Percentiles rank a stretch among this genome's conserved stretches.
Conservation (phyloP, 2,329 filamentous ascomycete genomes). For the Beauveria bassiana region DNA sequence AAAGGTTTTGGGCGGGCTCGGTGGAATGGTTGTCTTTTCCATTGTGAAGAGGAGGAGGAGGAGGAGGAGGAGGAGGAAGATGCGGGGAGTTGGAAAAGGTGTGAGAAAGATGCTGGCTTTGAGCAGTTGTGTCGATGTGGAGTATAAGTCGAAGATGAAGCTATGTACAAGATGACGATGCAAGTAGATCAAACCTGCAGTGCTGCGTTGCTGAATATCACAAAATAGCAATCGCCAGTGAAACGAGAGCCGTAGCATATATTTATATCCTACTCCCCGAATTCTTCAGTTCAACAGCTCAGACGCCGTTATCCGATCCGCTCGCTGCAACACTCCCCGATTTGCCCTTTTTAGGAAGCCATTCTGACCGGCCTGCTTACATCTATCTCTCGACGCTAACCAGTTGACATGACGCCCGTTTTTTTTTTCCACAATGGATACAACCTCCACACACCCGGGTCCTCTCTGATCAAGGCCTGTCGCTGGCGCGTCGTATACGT, state of each 20-base stretch:
- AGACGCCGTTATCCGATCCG: neutral
- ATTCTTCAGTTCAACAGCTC: neutral
- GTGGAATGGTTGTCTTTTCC: neutral
- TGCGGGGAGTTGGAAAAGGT: neutral
- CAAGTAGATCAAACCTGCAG: neutral
- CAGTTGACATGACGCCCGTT: neutral
- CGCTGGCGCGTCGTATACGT: neutral
- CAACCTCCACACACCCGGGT: neutral
- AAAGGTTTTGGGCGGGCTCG: slow-evolving; percentile 8
- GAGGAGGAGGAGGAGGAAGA: neutral
- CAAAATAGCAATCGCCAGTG: neutral
- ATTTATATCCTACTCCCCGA: neutral
- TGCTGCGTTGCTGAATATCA: neutral
- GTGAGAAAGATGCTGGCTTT: neutral
- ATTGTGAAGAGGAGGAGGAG: neutral
- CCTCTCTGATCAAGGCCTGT: neutral
- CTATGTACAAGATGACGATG: neutral
- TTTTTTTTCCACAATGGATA: too few species aligned
- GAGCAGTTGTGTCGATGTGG: neutral
- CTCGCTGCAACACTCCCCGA: neutral
- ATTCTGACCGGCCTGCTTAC: neutral
- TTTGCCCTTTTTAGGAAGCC: neutral
- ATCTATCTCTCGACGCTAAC: neutral
- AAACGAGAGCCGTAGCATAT: neutral
- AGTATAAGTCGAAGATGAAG: neutral